Base-by-base conservation (phyloP, 2,329 filamentous ascomycete genomes). In the Metarhizium guizhouense region DNA sequence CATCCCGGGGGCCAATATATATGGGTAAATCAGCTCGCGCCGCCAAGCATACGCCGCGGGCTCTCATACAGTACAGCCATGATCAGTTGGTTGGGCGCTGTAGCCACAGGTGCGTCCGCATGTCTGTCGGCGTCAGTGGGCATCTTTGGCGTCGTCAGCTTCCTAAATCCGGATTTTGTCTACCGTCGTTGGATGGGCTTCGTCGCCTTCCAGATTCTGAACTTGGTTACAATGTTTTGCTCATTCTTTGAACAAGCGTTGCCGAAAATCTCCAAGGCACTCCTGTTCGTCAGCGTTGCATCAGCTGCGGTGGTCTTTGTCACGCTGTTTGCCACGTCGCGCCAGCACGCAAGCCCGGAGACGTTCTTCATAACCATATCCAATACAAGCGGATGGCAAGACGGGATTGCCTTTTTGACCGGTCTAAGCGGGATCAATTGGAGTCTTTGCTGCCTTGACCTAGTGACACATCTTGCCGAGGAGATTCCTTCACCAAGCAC, bases 401-500 rank as follows among this genome's bases (percentile, higher is more conserved):
- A 64, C 10, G 65, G 65, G 6, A 55, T 67, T 34, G 65, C 65
- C 3, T 67, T 67, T 52, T 62, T 67, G 40, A 64, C 65, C 25
- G 65, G 65, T 14, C 61, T 67, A 53, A 64, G 63, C 34, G 64
- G 64, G 0, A 60, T 62, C 47, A 66, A 67, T 51, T 67, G 65
- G 65, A 65, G 63, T 52, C 64, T 67, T 20, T 66, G 62, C 1
- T 67, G 65, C 47, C 61, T 67, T 18, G 65, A 67, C 18, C 63
- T 65, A 11, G 60, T 61, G 13, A 64, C 63, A 1, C 64, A 67
- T 32, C 51, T 67, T 25, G 64, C 64, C 2, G 65, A 67, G 47
- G 65, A 67, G 56, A 66, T 67, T n/a, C 65, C 64, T 2, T 58
- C 54, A 1, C 65, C 65, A 0, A 59, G 56, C 11, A 62, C 56